These are phyloP conservation scores for Glebionis coronaria DNA, from an alignment of 129 eudicot genomes.

Conservation along the genomic window DNA sequence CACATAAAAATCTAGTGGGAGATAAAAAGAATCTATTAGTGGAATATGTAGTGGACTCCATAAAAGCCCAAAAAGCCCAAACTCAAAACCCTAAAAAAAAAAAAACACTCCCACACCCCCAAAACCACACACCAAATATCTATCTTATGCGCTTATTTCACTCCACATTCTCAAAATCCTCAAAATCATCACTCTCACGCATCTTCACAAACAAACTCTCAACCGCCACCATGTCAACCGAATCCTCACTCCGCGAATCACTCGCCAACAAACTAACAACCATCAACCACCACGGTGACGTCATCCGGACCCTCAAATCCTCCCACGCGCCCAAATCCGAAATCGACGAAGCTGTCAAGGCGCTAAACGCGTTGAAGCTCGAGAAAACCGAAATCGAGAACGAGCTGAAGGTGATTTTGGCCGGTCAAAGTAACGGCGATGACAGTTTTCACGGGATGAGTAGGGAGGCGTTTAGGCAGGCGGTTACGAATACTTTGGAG, in stretches of 20 bases:
- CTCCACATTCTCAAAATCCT: conserved; percentile 1
- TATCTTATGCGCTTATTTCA: conserved; percentile 28
- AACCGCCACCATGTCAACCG: conserved; percentile 35
- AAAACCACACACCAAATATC: conserved; percentile 8
- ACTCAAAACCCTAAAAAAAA: conserved; percentile 34
- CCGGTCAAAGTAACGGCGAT: background rate
- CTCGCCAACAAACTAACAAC: conserved; percentile 38
- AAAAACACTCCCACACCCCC: background rate
- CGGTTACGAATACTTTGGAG: too few relatives aligned
- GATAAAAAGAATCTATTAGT: too few relatives aligned
- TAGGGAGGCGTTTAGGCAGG: too few relatives aligned
- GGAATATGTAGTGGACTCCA: conserved; percentile 21
- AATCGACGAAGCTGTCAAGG: conserved; percentile 42
- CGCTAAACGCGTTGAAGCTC: conserved; percentile 42
- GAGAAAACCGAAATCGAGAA: conserved; percentile 43
- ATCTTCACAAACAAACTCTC: conserved; percentile 1
- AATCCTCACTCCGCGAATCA: conserved; percentile 43
- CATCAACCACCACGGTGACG: conserved; percentile 35
- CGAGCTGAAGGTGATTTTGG: conserved; percentile 35
- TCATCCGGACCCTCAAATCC: conserved; percentile 41
- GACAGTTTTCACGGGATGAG: too few relatives aligned
- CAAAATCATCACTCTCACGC: conserved; percentile 5
- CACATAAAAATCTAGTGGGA: too few relatives aligned
- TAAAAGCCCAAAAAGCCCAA: conserved; percentile 38
- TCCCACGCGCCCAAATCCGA: conserved; percentile 48